Base-by-base conservation (phyloP, 2,329 filamentous ascomycete species). In the Xylaria sp. region DNA sequence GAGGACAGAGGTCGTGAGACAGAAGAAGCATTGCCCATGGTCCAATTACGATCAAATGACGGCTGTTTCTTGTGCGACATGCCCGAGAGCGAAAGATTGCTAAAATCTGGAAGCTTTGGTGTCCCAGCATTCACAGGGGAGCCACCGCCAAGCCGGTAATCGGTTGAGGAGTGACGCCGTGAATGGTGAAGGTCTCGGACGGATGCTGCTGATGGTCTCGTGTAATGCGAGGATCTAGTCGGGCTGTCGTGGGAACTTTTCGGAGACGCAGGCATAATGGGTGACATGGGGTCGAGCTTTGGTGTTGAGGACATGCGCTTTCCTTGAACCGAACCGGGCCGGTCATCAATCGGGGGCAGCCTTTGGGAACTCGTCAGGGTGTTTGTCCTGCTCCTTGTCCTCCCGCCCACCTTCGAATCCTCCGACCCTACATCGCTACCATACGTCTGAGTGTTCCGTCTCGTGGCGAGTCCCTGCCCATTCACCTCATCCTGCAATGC, bases 401-500 rank as follows among this genome's bases (percentile, higher is more conserved):
- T 69, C 8, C 63, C 61, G 16, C 55, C 56, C 21, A 48, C 52
- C 56, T 74, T 75, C 22, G 71, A 71, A 48, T 79, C 80, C 50
- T 87, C 84, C 2, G 81, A 82, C 19, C 80, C 83, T 39, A 76
- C 75, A 39, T 87, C 84, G 66, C 82, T 85, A 43, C 78, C 82
- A 66, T 83, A 84, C 1, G 76, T 79, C 52, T 78, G 77, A 1
- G 82, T 86, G 43, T 78, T 82, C 47, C 82, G 76, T 53, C 80
- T 76, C 9, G 75, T 77, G 21, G 72, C 57, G 18, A 57, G 59
- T 16, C 68, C 73, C 26, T 71, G 73, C 41, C 82, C 81, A 59
- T 83, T 88, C 39, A 94, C 87, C 71, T 97, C 91, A 66, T 96
- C 90, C 69, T 97, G 93, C 59, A 97, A 81, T 2, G 85, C 79